Conservation (phyloP, 306 rosid genomes). For the Prosopis cineraria region DNA sequence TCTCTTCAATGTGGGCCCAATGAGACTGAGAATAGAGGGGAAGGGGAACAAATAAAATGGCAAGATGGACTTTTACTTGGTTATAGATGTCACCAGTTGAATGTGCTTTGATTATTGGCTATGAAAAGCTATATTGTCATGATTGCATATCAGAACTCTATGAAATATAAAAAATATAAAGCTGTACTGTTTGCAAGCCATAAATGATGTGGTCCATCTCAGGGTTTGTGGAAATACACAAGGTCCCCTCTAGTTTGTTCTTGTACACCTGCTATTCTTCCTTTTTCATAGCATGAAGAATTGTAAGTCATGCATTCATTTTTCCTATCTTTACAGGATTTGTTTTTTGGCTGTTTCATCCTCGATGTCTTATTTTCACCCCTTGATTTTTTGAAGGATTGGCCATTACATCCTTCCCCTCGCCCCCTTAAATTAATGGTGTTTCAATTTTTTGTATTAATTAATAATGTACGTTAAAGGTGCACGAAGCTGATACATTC, state of each 20-base stretch:
- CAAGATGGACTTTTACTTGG: neutral
- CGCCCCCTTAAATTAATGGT: neutral
- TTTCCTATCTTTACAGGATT: neutral
- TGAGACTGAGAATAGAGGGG: neutral
- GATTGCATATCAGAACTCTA: neutral
- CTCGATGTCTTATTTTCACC: slow-evolving; percentile 14
- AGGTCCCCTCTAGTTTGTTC: neutral
- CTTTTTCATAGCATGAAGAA: slow-evolving; percentile 8
- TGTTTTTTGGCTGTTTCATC: neutral
- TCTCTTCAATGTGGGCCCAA: neutral
- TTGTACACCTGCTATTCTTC: neutral
- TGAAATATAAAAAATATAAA: neutral
- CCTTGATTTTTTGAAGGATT: neutral
- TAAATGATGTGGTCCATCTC: neutral
- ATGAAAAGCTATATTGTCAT: slow-evolving; percentile 3
- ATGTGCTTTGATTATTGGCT: slow-evolving; percentile 15
- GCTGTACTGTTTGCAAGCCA: neutral
- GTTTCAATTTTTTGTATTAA: neutral
- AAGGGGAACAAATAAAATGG: neutral
- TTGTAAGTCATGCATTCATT: slow-evolving; percentile 17
- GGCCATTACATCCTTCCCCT: neutral
- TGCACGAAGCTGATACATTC: slow-evolving; percentile 2
- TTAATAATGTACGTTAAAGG: neutral
- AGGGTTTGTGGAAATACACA: neutral
- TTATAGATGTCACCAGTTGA: neutral